Base-by-base conservation (phyloP, 352 stramenopile species). In the Phytopythium aichiense region DNA sequence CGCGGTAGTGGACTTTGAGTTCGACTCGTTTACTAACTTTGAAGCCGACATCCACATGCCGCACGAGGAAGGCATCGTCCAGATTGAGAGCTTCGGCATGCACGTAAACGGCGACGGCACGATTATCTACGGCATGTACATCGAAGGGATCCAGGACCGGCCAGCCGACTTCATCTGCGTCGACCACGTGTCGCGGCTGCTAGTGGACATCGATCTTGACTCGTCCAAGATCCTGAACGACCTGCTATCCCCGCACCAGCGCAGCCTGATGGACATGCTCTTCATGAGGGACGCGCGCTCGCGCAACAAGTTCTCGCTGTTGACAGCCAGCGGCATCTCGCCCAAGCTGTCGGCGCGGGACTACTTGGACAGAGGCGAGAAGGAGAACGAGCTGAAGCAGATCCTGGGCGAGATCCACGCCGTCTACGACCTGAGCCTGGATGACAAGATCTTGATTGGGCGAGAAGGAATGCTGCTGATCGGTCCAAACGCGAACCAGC, bases 21-120 rank as follows among this genome's bases (percentile, higher is more conserved):
- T 98, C 56, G 97, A 97, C 31, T 88, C 97, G 35, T 98, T 98
- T 66, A 98, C 98, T 9, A 99, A 99, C 68, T 99, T 99, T 67
- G 97, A 99, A 70, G 97, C 97, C 12, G 95, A 99, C 57, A 99
- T 99, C 62, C 88, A 98, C 62, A 96, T 95, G 58, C 88, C 95
- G 1, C 88, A 95, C 60, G 85, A 98, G 31, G 81, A 91, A 35
- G 94, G 92, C 33, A 91, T 99, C 23, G 88, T 98, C n/a, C 96
- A 99, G 77, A 95, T 99, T 50, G 96, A 99, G 70, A 99, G 91
- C 58, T 99, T 99, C 68, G 97, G 96, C 13, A 94, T 92, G 80
- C 83, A 92, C 43, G 65, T 94, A 11, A 84, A 89, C 38, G 84
- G 79, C 56, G 79, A 90, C 48, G 87, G 86, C 16, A 90, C 84